phyloP scores from a whole-genome alignment of 257 asterid genomes.

The Cynanchum wilfordii region DNA sequence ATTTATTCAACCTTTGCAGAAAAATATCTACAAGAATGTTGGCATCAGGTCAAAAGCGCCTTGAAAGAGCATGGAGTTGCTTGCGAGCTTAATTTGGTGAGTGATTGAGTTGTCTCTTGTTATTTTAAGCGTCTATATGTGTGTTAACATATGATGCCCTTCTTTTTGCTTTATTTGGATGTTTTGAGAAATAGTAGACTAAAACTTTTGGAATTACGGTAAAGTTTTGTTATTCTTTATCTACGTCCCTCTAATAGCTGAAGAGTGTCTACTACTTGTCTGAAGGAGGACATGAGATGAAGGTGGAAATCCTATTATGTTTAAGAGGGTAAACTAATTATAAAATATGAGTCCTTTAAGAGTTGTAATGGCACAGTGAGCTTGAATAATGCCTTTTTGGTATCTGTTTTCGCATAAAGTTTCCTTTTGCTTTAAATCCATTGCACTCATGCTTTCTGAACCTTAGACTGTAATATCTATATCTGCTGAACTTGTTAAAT shows the following conservation, averaged over 20 bases:
- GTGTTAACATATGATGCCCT: neutral
- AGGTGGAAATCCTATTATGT: no score
- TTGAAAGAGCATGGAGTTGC: slow-evolving; percentile 65
- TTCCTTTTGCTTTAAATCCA: neutral
- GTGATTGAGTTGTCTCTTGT: slow-evolving; percentile 11
- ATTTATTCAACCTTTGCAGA: slow-evolving; percentile 32
- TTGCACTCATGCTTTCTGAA: neutral
- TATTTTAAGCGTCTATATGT: neutral
- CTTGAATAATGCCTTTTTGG: neutral
- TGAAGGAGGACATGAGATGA: neutral
- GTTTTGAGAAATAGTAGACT: neutral
- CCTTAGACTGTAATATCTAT: neutral
- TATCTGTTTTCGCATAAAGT: neutral
- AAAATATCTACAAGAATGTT: slow-evolving; percentile 82
- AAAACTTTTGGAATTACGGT: neutral
- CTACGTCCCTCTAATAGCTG: neutral
- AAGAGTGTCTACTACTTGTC: neutral
- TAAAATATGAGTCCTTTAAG: neutral
- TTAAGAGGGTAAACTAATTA: neutral
- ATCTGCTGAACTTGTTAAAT: neutral
- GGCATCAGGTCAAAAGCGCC: slow-evolving; percentile 76
- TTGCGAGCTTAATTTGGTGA: slow-evolving; percentile 68
- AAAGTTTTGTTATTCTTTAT: neutral
- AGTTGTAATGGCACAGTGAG: neutral
- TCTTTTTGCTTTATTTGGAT: neutral